Percentiles rank a stretch among this genome's conserved stretches.
phyloP scores from a whole-genome alignment of 2,329 filamentous ascomycete species.

The Lojkania enalia region DNA sequence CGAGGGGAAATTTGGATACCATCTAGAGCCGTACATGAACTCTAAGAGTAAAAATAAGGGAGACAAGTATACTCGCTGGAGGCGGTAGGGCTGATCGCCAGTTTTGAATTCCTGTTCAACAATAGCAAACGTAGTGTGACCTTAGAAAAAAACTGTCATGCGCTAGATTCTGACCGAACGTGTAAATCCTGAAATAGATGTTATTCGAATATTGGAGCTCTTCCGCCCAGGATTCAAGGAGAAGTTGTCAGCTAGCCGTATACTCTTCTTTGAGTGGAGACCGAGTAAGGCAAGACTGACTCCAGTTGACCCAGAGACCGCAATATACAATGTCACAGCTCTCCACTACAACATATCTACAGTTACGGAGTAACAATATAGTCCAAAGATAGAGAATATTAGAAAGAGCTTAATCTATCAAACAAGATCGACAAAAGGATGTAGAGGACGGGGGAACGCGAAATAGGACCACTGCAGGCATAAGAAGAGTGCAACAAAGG shows the following conservation, averaged over 20 bases:
- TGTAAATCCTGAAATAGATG: constrained; percentile 7
- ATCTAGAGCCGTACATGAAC: background rate
- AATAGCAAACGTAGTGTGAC: background rate
- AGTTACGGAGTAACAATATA: background rate
- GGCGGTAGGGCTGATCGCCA: constrained; percentile 2
- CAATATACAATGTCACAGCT: constrained; percentile 6
- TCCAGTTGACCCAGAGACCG: constrained; percentile 9
- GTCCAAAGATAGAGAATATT: background rate
- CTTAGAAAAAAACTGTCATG: background rate
- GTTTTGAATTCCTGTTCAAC: background rate
- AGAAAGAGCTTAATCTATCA: too few relatives aligned
- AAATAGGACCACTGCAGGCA: background rate
- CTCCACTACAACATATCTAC: background rate
- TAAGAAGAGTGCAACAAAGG: too few relatives aligned
- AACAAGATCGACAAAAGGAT: too few relatives aligned
- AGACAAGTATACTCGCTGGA: constrained; percentile 1
- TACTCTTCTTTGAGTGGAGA: constrained; percentile 17
- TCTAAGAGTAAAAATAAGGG: background rate
- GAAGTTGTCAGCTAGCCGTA: constrained; percentile 7
- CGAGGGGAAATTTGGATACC: background rate
- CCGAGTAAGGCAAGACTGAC: constrained; percentile 13
- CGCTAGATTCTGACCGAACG: constrained; percentile 4
- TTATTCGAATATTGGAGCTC: background rate
- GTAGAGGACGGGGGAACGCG: background rate
- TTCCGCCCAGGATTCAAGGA: background rate